Evolutionary conservation across 2,329 filamentous ascomycete genomes (phyloP).

Genomic region (Calonectria honghensis): DNA sequence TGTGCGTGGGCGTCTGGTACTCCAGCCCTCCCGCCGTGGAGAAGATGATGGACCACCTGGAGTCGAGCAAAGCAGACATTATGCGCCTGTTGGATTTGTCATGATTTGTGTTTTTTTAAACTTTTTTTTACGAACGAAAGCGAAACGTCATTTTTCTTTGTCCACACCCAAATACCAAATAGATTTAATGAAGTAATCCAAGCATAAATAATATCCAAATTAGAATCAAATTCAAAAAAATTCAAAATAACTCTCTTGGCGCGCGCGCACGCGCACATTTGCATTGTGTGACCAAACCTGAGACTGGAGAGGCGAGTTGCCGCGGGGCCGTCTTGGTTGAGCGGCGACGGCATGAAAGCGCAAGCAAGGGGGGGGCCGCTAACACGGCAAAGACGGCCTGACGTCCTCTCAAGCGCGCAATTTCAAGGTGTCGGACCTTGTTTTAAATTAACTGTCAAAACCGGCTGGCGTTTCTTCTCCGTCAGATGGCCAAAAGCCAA

Average conservation of each 20-base stretch:
- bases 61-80: constrained; percentile 23
- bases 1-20: constrained; percentile 28
- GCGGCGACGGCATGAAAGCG: not conserved
- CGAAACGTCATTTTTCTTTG: constrained; percentile 15
- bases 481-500: constrained; percentile 8
- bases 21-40: constrained; percentile 16
- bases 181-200: constrained; percentile 7
- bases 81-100: constrained; percentile 28
- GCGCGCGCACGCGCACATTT: not conserved
- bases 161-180: constrained; percentile 12
- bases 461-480: not conserved
- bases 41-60: constrained; percentile 18
- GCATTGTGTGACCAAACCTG: not conserved
- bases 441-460: constrained; percentile 5
- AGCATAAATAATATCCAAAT: not conserved
- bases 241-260: no score
- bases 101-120: not conserved
- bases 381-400: not conserved
- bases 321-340: not conserved
- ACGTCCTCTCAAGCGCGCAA: not conserved
- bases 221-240: not conserved
- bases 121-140: constrained; percentile 17
- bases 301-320: not conserved
- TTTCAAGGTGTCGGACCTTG: not conserved
- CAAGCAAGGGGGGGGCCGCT: not conserved